Evolutionary conservation across 768 basidiomycete species (phyloP).

Genomic region (Auricularia sp.): DNA sequence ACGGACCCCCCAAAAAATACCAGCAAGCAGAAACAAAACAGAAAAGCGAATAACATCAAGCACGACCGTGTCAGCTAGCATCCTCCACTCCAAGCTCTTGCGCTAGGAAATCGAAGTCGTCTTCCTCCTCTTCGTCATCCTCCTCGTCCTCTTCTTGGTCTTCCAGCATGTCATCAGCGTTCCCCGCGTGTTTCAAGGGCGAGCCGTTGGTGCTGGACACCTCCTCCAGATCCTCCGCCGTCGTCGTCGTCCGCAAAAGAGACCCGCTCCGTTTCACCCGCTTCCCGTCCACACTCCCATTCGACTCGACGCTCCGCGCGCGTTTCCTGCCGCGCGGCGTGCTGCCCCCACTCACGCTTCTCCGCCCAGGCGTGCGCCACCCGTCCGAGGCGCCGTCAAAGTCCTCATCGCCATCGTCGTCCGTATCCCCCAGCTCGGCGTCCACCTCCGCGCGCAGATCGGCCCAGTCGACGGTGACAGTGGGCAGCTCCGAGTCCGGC

Average conservation of each 20-base stretch:
- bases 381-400: conserved; percentile 7
- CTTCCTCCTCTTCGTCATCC: conserved; percentile 41
- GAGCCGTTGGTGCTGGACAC: too few species aligned
- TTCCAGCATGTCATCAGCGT: neutral
- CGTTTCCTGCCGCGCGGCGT: conserved; percentile 29
- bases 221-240: conserved; percentile 4
- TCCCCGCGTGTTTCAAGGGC: too few species aligned
- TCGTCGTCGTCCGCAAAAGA: conserved; percentile 1
- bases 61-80: neutral
- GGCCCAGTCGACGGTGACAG: conserved; percentile 67
- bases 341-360: conserved; percentile 29
- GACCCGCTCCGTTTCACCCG: conserved; percentile 10
- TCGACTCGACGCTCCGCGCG: conserved; percentile 27
- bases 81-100: conserved; percentile 62
- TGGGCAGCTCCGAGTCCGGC: conserved; percentile 23
- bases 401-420: conserved; percentile 11
- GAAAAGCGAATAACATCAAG: too few species aligned
- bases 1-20: too few species aligned
- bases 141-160: conserved; percentile 17
- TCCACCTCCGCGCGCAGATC: conserved; percentile 82
- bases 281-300: conserved; percentile 12
- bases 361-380: conserved; percentile 1
- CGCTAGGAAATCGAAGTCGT: conserved; percentile 75
- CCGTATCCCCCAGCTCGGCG: conserved; percentile 47
- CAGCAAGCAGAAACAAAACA: too few species aligned